Evolutionary conservation across 306 rosid genomes (phyloP), one percentile per base, ranked within the genome.

Genomic region (Gynostemma pentaphyllum): DNA sequence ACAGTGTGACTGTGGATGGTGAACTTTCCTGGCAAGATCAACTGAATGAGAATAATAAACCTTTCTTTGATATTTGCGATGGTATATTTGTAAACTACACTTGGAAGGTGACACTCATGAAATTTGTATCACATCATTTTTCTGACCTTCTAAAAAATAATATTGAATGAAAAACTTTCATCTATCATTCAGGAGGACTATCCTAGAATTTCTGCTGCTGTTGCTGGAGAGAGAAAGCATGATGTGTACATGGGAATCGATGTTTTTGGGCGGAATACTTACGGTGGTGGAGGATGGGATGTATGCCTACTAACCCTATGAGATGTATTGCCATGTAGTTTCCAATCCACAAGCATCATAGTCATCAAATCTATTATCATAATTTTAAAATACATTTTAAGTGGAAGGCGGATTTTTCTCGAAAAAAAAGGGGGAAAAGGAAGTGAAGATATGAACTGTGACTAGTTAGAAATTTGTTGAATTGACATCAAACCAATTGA

Each of bases 191-290:
- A 92, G 95, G 81, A 78, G 78, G 22, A 70, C 48, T 78, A 78
- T 84, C 99, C 95, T 19, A 79, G 54, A 61, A 70, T 44, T 45
- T 88, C 96, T 66, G 90, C 88, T 32, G 74, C 70, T 61, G 84
- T 74, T 75, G 96, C 99, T 40, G 82, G 82, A 56, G 88, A 88
- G 56, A 86, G 96, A 79, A 92, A 78, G 81, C 81, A 70, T 26
- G 94, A 92, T 76, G 87, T 92, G 30, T 92, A 92, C 81, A 88
- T 88, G 95, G 96, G 96, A 66, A 81, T 92, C 47, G 99, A 88
- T 81, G 95, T 88, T 23, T 88, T 92, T 64, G 99, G 99, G 79
- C 84, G 99, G 76, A 42, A 48, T 62, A 88, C 88, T 36, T 92
- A 67, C 42, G 95, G 99, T 41, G 96, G 95, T 75, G 99, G 99